These are phyloP conservation scores for Botrytis pseudocinerea DNA, from an alignment of 2,329 filamentous ascomycete species.

Conservation along the genomic window DNA sequence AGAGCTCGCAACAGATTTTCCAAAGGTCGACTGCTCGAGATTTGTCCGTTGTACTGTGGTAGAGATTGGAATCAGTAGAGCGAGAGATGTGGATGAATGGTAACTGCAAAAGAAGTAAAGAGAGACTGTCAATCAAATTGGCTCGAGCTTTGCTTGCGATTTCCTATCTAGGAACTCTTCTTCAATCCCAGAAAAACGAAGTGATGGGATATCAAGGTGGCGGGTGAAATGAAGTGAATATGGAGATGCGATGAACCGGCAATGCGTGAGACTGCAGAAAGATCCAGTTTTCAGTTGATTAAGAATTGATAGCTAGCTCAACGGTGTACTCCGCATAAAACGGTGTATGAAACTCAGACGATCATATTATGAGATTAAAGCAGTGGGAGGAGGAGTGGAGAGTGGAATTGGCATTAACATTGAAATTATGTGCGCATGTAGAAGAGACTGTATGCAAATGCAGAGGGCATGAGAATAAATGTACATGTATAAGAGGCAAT, in stretches of 20 bases:
- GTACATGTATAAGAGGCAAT: neutral
- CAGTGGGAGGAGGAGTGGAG: too few species aligned
- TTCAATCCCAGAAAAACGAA: neutral
- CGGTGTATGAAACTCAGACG: neutral
- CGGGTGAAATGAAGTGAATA: slow-evolving; percentile 13
- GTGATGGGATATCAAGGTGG: slow-evolving; percentile 13
- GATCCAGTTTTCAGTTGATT: slow-evolving; percentile 15
- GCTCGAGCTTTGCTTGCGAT: slow-evolving; percentile 22
- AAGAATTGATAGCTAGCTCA: neutral
- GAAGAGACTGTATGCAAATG: neutral
- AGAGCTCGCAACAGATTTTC: neutral
- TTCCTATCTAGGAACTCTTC: slow-evolving; percentile 17
- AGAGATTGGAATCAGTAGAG: neutral
- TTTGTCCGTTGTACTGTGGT: neutral
- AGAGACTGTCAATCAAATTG: slow-evolving; percentile 3
- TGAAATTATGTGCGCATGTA: neutral
- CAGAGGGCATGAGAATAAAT: too few species aligned
- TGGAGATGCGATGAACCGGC: neutral
- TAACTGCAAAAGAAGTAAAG: neutral
- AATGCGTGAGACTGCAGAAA: slow-evolving; percentile 6
- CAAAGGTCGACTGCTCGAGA: neutral
- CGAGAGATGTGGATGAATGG: neutral
- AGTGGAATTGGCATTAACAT: neutral
- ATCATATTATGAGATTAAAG: neutral
- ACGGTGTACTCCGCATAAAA: slow-evolving; percentile 3